Conservation (phyloP, 1,284 basidiomycete species). For the Marasmius oreades region DNA sequence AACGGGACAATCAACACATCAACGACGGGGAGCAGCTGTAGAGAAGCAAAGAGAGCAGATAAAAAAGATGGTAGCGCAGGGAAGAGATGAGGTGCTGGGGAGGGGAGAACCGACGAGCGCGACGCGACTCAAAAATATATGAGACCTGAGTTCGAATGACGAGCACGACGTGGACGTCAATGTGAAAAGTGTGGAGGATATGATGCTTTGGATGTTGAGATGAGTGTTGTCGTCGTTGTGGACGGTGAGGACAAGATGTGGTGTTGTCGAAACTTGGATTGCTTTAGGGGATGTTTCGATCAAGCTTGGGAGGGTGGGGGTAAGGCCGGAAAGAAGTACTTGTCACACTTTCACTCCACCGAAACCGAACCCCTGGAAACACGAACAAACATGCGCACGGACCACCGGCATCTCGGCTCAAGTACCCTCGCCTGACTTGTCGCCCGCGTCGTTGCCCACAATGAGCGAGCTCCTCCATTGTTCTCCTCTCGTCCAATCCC, state of each 20-base stretch:
- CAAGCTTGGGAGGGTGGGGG: constrained; percentile 30
- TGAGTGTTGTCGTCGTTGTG: constrained; percentile 25
- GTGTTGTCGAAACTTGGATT: constrained; percentile 20
- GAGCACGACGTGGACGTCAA: constrained; percentile 18
- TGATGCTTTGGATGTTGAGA: constrained; percentile 18
- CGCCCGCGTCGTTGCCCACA: background rate
- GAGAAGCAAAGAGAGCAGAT: background rate
- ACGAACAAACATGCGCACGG: constrained; percentile 38
- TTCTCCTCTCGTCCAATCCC: background rate
- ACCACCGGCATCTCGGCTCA: background rate
- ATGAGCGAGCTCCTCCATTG: background rate
- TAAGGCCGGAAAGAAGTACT: constrained; percentile 35
- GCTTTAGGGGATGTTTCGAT: constrained; percentile 21
- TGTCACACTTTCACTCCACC: constrained; percentile 28
- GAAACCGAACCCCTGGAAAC: constrained; percentile 23
- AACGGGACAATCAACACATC: constrained; percentile 29
- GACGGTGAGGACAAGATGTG: constrained; percentile 22
- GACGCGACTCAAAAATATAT: constrained; percentile 7
- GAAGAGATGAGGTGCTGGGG: constrained; percentile 6
- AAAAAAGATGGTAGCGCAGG: constrained; percentile 4
- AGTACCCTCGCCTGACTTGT: background rate
- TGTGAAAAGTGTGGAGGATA: constrained; percentile 12
- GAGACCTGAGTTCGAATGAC: constrained; percentile 8
- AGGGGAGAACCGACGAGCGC: constrained; percentile 7
- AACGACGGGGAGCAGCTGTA: constrained; percentile 12